Evolutionary conservation across 1,284 basidiomycete species (phyloP).

Genomic region (Ceratobasidium sp.): DNA sequence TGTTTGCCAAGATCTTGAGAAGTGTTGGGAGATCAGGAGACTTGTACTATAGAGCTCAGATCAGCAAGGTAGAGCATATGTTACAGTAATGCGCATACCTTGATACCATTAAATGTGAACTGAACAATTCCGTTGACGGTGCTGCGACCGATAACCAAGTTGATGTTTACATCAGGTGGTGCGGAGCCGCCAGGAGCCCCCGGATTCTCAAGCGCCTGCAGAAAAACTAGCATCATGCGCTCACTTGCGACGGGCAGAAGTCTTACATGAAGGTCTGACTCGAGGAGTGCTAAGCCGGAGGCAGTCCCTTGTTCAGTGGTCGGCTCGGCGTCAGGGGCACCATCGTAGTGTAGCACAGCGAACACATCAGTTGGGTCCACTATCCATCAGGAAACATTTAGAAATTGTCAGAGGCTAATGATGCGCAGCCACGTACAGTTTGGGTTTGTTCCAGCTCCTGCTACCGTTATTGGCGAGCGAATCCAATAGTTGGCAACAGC

Average conservation of each 20-base stretch:
- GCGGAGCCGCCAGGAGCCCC: conserved; percentile 33
- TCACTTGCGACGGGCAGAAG: background rate
- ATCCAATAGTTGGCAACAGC: conserved; percentile 34
- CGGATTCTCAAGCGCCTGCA: conserved; percentile 23
- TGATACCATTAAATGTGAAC: conserved; percentile 36
- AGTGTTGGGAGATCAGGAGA: conserved; percentile 13
- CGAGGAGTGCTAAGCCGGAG: conserved; percentile 8
- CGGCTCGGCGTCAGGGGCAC: conserved; percentile 22
- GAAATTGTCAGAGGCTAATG: background rate
- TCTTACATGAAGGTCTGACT: conserved; percentile 29
- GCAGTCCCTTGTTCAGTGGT: conserved; percentile 35
- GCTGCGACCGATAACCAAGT: conserved; percentile 24
- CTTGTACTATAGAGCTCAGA: background rate
- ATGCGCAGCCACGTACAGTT: conserved; percentile 3
- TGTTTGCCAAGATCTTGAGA: conserved; percentile 35
- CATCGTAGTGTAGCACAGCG: conserved; percentile 26
- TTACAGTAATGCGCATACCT: background rate
- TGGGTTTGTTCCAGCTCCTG: conserved; percentile 22
- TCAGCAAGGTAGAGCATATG: background rate
- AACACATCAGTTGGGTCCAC: conserved; percentile 35
- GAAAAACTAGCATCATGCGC: background rate
- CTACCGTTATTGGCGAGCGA: conserved; percentile 32
- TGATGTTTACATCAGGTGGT: conserved; percentile 19
- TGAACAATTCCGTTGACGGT: conserved; percentile 20
- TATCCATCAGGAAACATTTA: background rate